Conservation (phyloP, 2,329 filamentous ascomycete genomes). For the Fusarium globosum region DNA sequence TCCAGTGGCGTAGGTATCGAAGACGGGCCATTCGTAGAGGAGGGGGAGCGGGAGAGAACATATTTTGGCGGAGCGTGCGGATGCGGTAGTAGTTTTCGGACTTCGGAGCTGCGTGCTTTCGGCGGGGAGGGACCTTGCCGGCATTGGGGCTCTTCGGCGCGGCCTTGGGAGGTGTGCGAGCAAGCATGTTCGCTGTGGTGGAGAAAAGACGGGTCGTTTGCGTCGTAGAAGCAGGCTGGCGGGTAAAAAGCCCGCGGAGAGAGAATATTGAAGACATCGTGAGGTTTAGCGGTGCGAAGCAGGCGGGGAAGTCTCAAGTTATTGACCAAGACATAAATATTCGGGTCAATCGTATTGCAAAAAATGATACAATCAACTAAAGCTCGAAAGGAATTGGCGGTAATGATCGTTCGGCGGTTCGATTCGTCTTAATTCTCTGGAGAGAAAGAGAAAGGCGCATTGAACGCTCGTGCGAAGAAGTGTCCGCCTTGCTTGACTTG, state of each 20-base stretch:
- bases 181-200: slow-evolving; percentile 47
- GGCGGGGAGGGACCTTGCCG: slow-evolving; percentile 41
- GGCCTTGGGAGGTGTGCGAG: slow-evolving; percentile 46
- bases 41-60: slow-evolving; percentile 63
- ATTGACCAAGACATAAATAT: neutral
- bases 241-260: slow-evolving; percentile 48
- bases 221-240: slow-evolving; percentile 23
- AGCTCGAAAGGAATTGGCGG: neutral
- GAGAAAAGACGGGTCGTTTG: slow-evolving; percentile 46
- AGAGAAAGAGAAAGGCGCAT: neutral
- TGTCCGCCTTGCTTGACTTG: neutral
- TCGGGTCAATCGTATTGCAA: neutral
- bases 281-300: slow-evolving; percentile 7
- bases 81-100: slow-evolving; percentile 57
- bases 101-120: slow-evolving; percentile 46
- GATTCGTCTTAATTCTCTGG: neutral
- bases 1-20: slow-evolving; percentile 94
- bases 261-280: slow-evolving; percentile 47
- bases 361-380: neutral
- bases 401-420: neutral
- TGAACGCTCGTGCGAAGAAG: neutral
- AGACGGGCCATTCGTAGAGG: slow-evolving; percentile 91
- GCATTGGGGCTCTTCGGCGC: slow-evolving; percentile 37
- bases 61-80: slow-evolving; percentile 58
- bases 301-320: neutral